Evolutionary conservation across 1,284 basidiomycete genomes (phyloP), one percentile per base, ranked within the genome.

Genomic region (Anthracocystis walkeri): DNA sequence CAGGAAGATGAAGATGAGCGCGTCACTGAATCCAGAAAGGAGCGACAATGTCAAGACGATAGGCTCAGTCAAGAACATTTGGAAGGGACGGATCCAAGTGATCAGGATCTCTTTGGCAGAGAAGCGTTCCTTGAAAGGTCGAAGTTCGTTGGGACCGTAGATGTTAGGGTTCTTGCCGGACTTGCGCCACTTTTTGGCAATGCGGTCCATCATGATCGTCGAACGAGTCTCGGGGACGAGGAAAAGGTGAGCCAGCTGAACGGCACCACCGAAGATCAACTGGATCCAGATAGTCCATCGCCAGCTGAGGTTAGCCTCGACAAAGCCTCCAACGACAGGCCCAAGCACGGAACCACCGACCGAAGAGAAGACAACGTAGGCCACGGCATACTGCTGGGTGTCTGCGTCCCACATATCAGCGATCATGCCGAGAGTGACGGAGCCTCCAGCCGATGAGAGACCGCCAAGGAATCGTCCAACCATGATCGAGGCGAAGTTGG

Each of bases 1-100:
- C 42, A 86, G 65, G 74, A 87, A 87, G 44, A 85, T 86, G 73
- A 87, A 87, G 75, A 87, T 87, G 31, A 85, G 77, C 3, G 79
- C 82, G 38, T 84, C 83, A 40, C 80, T 82, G 81, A 87, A 87
- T 20, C 87, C 86, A 23, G 84, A 85, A 4, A 87, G 78, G 20
- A 87, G 81, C 25, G 86, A 87, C 7, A 86, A 79, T 44, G 62
- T 83, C 16, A 87, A 77, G 14, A 87, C 86, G 74, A 87, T 87
- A 1, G 87, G 87, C 65, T 87, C 87, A 14, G 79, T 79, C 20
- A 80, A 59, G 61, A 85, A 81, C 84, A 86, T 84, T 54, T 82
- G 67, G 70, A 85, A 85, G 7, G 86, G 86, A 46, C 86, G 68
- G 18, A 73, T 56, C 86, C 85, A 86, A 16, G 82, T 85, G n/a